Evolutionary conservation across 805 yeast genomes (phyloP).

Genomic region (Pichia membranifaciens): DNA sequence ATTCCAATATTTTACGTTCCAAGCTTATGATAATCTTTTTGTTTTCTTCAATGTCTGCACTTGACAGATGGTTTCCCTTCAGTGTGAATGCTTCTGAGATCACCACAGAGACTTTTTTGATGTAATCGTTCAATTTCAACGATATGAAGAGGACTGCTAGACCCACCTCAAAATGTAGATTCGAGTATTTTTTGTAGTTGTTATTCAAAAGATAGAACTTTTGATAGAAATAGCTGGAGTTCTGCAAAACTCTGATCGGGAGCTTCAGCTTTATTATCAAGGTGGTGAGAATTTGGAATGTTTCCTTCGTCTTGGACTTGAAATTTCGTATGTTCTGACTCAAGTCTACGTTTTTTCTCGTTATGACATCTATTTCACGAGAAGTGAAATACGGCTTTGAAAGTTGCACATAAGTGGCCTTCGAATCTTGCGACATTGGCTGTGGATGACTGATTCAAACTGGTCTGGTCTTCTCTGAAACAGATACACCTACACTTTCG

Average conservation of each 20-base stretch:
- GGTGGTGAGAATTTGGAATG: conserved; percentile 49
- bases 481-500: too few species aligned
- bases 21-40: conserved; percentile 50
- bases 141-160: conserved; percentile 65
- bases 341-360: conserved; percentile 17
- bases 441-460: too few species aligned
- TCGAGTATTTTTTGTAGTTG: conserved; percentile 44
- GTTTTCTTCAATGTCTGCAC: conserved; percentile 43
- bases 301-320: conserved; percentile 28
- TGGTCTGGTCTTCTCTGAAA: too few species aligned
- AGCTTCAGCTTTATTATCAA: conserved; percentile 50
- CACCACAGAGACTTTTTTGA: conserved; percentile 65
- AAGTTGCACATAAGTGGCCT: conserved; percentile 23
- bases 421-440: not conserved
- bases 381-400: conserved; percentile 31
- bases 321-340: conserved; percentile 21
- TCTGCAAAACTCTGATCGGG: conserved; percentile 64
- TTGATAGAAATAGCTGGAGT: conserved; percentile 70
- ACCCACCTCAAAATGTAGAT: conserved; percentile 52
- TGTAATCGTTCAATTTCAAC: conserved; percentile 75
- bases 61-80: conserved; percentile 26
- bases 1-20: conserved; percentile 71
- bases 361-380: conserved; percentile 24
- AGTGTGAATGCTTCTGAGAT: conserved; percentile 40
- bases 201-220: conserved; percentile 58